Evolutionary conservation across 1,139 yeast genomes (phyloP), one percentile per base, ranked within the genome.

Genomic region (Lodderomyces beijingensis): DNA sequence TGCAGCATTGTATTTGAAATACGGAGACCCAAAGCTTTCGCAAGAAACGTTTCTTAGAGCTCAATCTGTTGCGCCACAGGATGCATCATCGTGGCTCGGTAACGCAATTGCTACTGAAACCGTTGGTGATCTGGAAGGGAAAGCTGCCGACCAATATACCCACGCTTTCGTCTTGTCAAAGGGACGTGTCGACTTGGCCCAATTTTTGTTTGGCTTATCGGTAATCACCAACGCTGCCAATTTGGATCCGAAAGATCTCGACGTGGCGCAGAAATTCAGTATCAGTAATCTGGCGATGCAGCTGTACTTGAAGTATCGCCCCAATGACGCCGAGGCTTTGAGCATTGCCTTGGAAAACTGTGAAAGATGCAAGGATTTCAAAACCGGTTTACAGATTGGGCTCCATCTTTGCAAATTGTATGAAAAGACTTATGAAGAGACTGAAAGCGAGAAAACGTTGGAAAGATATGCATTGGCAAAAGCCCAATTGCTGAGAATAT

Each of bases 1-100:
- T 38, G 96, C 95, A 0, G 73, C 84, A 5, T 62, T 91, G 25
- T 89, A 85, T 44, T 61, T 89, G 40, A 66, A 74, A 30, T 69
- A 71, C 40, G 81, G 80, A 4, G 97, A 89, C 50, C 47, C 68
- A 4, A 79, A 74, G 33, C 69, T 91, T 28, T 93, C 97, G 0
- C 70, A 72, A 32, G 80, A 82, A 40, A 79, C 95, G 0, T 78
- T 84, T 42, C 62, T 70, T 30, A 73, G 86, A 43, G 82, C 94
- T 0, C 93, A 86, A 45, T 78, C 95, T 12, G 65, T 85, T 8
- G 83, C 91, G 2, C 96, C 98, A 1, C 83, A 79, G 33, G 73
- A 70, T 36, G 68, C 85, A 0, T 65, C 67, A n/a, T 74, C 96
- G 0, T 91, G 98, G 97, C 55, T 85, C 25, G 96, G 96, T 1